These are phyloP conservation scores for Phoma herbarum DNA, from an alignment of 2,329 filamentous ascomycete species.

Conservation along the genomic window DNA sequence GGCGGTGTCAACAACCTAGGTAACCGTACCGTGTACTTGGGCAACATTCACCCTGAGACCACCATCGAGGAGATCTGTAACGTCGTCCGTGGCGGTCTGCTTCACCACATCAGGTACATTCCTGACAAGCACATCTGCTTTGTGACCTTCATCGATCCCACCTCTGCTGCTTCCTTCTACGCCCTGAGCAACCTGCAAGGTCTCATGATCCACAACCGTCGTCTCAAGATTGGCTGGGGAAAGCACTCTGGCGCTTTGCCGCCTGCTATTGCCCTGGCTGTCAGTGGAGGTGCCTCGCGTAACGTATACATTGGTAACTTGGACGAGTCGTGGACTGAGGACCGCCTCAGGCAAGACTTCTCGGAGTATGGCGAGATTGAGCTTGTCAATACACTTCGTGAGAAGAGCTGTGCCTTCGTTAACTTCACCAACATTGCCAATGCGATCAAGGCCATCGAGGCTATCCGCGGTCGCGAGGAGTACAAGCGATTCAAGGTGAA, in stretches of 20 bases:
- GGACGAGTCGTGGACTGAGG: constrained; percentile 96
- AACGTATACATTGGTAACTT: constrained; percentile 99
- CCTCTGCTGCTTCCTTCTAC: constrained; percentile 96
- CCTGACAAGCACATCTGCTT: constrained; percentile 99
- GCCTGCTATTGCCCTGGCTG: constrained; percentile 92
- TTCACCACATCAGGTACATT: constrained; percentile 99
- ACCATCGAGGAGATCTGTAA: constrained; percentile 99
- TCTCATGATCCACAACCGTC: constrained; percentile 98
- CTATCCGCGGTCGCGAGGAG: constrained; percentile 90
- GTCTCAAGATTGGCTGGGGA: constrained; percentile 98
- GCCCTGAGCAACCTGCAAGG: constrained; percentile 97
- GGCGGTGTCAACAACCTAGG: constrained; percentile 97
- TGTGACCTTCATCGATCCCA: constrained; percentile 98
- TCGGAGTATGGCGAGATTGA: constrained; percentile 98
- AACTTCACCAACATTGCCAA: constrained; percentile 99
- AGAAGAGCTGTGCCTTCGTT: constrained; percentile 99
- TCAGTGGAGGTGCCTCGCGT: constrained; percentile 95
- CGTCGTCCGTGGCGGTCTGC: constrained; percentile 90
- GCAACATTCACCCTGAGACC: constrained; percentile 98
- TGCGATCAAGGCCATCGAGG: constrained; percentile 98
- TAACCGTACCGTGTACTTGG: constrained; percentile 96
- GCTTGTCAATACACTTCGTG: constrained; percentile 91
- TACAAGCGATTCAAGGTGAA: constrained; percentile 99
- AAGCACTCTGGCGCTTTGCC: constrained; percentile 98
- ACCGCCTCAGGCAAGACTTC: constrained; percentile 94